Evolutionary conservation across 2,329 filamentous ascomycete species (phyloP).

Genomic region (Rhynchosporium agropyri): DNA sequence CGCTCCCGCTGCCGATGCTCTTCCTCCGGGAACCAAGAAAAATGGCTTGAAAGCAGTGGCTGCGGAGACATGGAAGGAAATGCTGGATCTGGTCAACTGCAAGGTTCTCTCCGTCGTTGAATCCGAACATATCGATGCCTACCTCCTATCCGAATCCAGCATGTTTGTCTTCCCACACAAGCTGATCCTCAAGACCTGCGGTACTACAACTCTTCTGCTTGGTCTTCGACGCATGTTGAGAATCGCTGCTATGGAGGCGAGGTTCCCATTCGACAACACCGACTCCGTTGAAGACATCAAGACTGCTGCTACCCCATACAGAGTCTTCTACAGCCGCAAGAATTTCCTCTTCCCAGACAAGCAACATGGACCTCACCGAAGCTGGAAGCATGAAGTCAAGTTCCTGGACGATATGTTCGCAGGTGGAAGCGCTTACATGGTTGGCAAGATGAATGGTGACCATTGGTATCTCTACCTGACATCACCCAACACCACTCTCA

Average conservation of each 20-base stretch:
- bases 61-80: conserved; percentile 86
- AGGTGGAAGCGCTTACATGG: conserved; percentile 96
- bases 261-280: conserved; percentile 82
- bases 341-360: conserved; percentile 96
- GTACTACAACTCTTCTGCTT: conserved; percentile 89
- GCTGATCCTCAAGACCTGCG: conserved; percentile 97
- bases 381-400: conserved; percentile 95
- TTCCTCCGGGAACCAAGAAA: conserved; percentile 70
- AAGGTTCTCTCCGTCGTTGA: conserved; percentile 94
- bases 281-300: conserved; percentile 66
- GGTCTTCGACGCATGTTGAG: conserved; percentile 89
- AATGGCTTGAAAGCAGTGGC: conserved; percentile 85
- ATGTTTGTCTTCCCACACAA: conserved; percentile 99
- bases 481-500: conserved; percentile 76
- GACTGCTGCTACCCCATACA: conserved; percentile 83
- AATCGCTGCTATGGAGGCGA: conserved; percentile 83
- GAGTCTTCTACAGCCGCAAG: conserved; percentile 98
- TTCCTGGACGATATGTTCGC: conserved; percentile 90
- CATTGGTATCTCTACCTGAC: conserved; percentile 99
- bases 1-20: conserved; percentile 72
- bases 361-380: conserved; percentile 91
- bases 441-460: conserved; percentile 99
- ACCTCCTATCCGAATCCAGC: conserved; percentile 96
- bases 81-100: conserved; percentile 98
- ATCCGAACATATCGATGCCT: conserved; percentile 93